Evolutionary conservation across 208 protist species (phyloP), one percentile per base, ranked within the genome.

Genomic region (Phytomonas serpens): DNA sequence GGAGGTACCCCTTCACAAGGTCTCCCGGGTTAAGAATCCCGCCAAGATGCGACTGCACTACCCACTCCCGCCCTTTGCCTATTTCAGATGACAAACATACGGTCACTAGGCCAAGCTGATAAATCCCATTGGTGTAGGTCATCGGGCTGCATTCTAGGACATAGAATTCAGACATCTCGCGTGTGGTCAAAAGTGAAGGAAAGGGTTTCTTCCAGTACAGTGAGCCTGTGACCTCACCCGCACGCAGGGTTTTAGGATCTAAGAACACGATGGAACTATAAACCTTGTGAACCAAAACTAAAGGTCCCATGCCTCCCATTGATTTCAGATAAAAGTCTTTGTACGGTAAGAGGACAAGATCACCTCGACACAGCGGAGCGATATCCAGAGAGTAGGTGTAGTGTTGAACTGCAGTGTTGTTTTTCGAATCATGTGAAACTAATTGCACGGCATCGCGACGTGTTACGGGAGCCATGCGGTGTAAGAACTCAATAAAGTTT

Each of bases 351-450:
- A 92, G 89, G 32, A 99, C 73, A 9, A 99, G 75, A 77, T 99
- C 98, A 70, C 98, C 90, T 30, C 94, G 89, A 81, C 98, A 99
- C 14, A 99, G 77, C 37, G 98, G 98, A 10, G 98, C 90, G 72
- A 99, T 99, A 71, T 99, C 98, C 4, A 99, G 84, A 0, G 89
- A 96, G 75, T 98, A 99, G 11, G 98, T 98, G 83, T 97, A 97
- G 83, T 99, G 99, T 78, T 97, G 98, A 51, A 99, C 98, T 47
- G 88, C 94, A 4, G 94, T 99, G 90, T 99, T 99, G 80, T 88
- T 99, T 71, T 99, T 97, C n/a, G 92, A 89, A 82, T 99, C 98
- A 71, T 97, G 82, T 34, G 96, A 98, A 42, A 99, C 97, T 14
- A 99, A 88, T 85, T 99, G 92, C 71, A 99, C 93, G 0, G 96